Evolutionary conservation across 805 yeast species (phyloP).

Genomic region (Lipomyces yamadae): DNA sequence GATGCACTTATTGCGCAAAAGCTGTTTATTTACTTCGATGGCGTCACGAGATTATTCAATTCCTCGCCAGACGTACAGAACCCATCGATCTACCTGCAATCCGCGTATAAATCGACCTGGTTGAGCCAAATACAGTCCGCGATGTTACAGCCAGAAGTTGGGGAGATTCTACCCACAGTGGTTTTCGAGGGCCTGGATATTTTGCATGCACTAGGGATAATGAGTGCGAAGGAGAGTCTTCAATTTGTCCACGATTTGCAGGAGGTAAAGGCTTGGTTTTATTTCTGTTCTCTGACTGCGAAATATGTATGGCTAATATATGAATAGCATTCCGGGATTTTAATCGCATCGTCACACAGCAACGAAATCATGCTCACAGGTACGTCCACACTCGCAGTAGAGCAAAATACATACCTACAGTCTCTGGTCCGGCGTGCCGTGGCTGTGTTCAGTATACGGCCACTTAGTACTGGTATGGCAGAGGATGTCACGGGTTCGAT

Average conservation of each 20-base stretch:
- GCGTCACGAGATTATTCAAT: slow-evolving; percentile 19
- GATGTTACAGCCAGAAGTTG: neutral
- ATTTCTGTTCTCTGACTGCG: neutral
- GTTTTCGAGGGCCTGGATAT: slow-evolving; percentile 32
- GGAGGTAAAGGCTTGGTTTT: slow-evolving; percentile 9
- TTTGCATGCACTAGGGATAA: slow-evolving; percentile 17
- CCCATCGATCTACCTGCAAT: slow-evolving; percentile 9
- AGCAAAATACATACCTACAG: slow-evolving; percentile 10
- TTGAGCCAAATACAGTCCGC: slow-evolving; percentile 6
- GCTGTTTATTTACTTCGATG: slow-evolving; percentile 23
- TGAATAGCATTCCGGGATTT: slow-evolving; percentile 1
- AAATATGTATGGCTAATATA: neutral
- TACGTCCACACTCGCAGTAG: slow-evolving; percentile 4
- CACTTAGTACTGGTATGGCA: slow-evolving; percentile 34
- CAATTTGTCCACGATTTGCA: slow-evolving; percentile 18
- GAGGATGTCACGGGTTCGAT: slow-evolving; percentile 35
- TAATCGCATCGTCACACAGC: neutral
- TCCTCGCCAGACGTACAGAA: neutral
- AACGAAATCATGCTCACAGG: neutral
- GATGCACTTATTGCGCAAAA: neutral
- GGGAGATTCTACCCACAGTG: slow-evolving; percentile 7
- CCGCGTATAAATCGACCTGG: slow-evolving; percentile 15
- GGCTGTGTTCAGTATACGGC: slow-evolving; percentile 32
- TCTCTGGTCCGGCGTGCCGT: slow-evolving; percentile 17
- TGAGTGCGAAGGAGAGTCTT: slow-evolving; percentile 13